Evolutionary conservation across 2,329 filamentous ascomycete genomes (phyloP).

Genomic region (Penicillium sp.): DNA sequence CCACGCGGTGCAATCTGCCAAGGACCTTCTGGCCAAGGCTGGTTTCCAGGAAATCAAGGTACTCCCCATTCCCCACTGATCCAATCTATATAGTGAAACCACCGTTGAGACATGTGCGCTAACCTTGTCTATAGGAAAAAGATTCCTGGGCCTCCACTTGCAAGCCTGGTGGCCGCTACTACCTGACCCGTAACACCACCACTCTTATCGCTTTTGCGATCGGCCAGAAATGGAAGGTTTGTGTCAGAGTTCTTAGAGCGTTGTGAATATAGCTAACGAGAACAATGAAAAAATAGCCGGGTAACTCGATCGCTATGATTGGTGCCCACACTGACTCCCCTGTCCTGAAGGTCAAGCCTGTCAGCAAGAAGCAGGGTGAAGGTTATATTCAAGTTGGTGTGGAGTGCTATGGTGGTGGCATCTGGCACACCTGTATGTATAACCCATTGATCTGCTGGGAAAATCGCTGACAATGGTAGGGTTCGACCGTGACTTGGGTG

Average conservation of each 20-base stretch:
- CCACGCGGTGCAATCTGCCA: slow-evolving; percentile 83
- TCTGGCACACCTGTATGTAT: slow-evolving; percentile 81
- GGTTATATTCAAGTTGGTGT: slow-evolving; percentile 94
- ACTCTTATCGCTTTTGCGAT: slow-evolving; percentile 92
- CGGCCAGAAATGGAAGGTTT: slow-evolving; percentile 77
- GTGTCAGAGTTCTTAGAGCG: not conserved
- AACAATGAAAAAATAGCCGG: slow-evolving; percentile 51
- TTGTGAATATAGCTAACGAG: not conserved
- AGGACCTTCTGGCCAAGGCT: slow-evolving; percentile 72
- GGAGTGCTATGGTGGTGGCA: slow-evolving; percentile 92
- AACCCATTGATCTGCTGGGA: not conserved
- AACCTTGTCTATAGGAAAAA: slow-evolving; percentile 61
- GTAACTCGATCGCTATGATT: slow-evolving; percentile 87
- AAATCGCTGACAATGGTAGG: slow-evolving; percentile 39
- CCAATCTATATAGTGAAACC: not conserved
- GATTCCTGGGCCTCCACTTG: slow-evolving; percentile 82
- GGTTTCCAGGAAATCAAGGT: slow-evolving; percentile 84
- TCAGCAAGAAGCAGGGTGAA: slow-evolving; percentile 81
- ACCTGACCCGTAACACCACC: slow-evolving; percentile 88
- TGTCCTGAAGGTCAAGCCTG: slow-evolving; percentile 87
- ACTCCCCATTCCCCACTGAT: slow-evolving; percentile 1
- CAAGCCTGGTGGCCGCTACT: slow-evolving; percentile 89
- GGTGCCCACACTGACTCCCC: slow-evolving; percentile 96
- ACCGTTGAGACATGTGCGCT: not conserved
- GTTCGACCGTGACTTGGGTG: slow-evolving; percentile 93